phyloP scores from a whole-genome alignment of 306 rosid genomes.

The Medicago truncatula region DNA sequence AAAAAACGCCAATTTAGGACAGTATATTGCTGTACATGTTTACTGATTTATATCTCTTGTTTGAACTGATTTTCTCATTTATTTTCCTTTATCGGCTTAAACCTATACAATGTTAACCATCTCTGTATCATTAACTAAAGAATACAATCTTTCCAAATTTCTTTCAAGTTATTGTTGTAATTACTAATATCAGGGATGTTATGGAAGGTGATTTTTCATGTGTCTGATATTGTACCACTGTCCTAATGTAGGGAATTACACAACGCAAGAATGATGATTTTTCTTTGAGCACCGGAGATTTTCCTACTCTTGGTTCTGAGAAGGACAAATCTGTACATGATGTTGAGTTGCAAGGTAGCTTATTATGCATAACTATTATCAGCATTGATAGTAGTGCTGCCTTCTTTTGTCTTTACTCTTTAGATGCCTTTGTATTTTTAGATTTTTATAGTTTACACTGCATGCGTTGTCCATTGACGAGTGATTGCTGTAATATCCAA shows the following conservation, averaged over 20 bases:
- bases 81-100: neutral
- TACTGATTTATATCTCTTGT: neutral
- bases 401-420: neutral
- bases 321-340: conserved; percentile 66
- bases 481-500: neutral
- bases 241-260: conserved; percentile 57
- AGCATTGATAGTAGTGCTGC: neutral
- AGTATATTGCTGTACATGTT: neutral
- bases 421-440: conserved; percentile 20
- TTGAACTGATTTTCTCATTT: neutral
- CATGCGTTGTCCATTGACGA: conserved; percentile 7
- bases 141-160: neutral
- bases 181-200: neutral
- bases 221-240: neutral
- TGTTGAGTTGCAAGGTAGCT: conserved; percentile 64
- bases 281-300: conserved; percentile 86
- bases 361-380: conserved; percentile 28
- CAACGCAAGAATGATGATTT: conserved; percentile 66
- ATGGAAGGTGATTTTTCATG: conserved; percentile 2
- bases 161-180: neutral
- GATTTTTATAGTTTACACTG: neutral
- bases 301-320: conserved; percentile 89
- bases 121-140: neutral
- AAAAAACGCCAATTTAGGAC: neutral
- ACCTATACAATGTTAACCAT: neutral